Percentiles rank a stretch among this genome's conserved stretches.
phyloP scores from a whole-genome alignment of 768 basidiomycete species.

The Kwoniella newhampshirensis region DNA sequence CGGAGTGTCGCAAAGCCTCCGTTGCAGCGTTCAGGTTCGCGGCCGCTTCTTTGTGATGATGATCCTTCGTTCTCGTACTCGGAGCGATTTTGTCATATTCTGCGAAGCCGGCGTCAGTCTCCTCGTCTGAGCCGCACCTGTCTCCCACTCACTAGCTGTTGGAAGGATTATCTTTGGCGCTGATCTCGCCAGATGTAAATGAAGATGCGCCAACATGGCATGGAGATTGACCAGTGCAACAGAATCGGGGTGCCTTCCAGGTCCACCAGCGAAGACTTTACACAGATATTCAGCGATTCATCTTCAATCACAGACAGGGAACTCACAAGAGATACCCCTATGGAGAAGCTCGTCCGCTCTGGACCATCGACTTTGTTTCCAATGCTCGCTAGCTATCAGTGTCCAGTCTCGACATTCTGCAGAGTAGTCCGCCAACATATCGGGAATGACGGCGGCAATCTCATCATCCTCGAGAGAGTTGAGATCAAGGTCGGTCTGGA shows the following conservation, averaged over 20 bases:
- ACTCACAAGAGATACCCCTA: constrained; percentile 57
- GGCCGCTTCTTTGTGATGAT: constrained; percentile 58
- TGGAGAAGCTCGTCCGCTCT: constrained; percentile 74
- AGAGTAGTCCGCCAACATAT: constrained; percentile 58
- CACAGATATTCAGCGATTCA: constrained; percentile 10
- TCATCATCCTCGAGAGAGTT: constrained; percentile 76
- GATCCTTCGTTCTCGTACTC: constrained; percentile 31
- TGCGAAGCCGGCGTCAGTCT: constrained; percentile 19
- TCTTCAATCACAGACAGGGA: not conserved
- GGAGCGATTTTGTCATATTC: constrained; percentile 46
- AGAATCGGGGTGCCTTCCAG: constrained; percentile 54
- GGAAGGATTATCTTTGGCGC: constrained; percentile 77
- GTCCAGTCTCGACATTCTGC: constrained; percentile 53
- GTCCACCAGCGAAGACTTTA: constrained; percentile 50
- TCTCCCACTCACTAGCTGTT: constrained; percentile 66
- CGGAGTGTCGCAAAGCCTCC: constrained; percentile 57
- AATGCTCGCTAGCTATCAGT: constrained; percentile 76
- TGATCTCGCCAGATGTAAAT: constrained; percentile 71
- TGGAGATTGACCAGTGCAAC: constrained; percentile 67
- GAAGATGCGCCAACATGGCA: constrained; percentile 79
- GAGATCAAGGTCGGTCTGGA: constrained; percentile 69
- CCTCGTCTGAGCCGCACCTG: not conserved
- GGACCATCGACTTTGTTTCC: constrained; percentile 71
- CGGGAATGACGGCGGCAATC: constrained; percentile 59
- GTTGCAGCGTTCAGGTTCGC: constrained; percentile 58